A percentile compares a stretch with the other conserved stretches of the same genome.
Evolutionary conservation across 495 filamentous ascomycete species (phyloP).

Genomic region (Tuber brumale): DNA sequence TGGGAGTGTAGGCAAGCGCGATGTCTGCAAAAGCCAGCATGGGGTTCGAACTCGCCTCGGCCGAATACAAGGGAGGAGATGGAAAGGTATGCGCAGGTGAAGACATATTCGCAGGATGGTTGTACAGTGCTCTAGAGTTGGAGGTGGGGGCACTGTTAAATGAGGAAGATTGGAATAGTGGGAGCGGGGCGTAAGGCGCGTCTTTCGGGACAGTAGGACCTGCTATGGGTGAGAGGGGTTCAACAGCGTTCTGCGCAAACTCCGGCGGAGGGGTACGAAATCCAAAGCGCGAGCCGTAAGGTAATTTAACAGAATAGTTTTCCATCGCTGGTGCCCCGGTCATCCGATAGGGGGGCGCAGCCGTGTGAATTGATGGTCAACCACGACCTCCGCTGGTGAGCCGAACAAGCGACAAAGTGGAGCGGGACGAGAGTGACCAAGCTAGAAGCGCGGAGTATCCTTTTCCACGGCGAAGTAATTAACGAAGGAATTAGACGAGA

Average conservation of each 20-base stretch:
- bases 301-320: conserved; percentile 18
- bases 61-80: neutral
- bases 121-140: neutral
- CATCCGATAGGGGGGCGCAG: conserved; percentile 34
- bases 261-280: conserved; percentile 41
- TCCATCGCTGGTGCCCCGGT: conserved; percentile 34
- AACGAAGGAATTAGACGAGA: conserved; percentile 12
- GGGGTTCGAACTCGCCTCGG: conserved; percentile 17
- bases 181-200: conserved; percentile 12
- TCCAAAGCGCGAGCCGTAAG: conserved; percentile 36
- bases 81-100: conserved; percentile 1
- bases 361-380: conserved; percentile 20
- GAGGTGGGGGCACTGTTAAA: neutral
- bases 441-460: neutral
- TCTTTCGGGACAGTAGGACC: conserved; percentile 16
- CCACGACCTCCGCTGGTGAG: conserved; percentile 31
- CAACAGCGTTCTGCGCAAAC: conserved; percentile 37
- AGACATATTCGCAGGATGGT: neutral
- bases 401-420: conserved; percentile 4
- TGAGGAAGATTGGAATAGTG: conserved; percentile 15
- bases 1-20: conserved; percentile 29
- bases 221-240: conserved; percentile 34
- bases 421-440: conserved; percentile 8
- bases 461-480: conserved; percentile 1
- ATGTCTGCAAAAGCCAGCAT: conserved; percentile 34